Evolutionary conservation across 768 basidiomycete genomes (phyloP).

Genomic region (Leccinum rimulosum): DNA sequence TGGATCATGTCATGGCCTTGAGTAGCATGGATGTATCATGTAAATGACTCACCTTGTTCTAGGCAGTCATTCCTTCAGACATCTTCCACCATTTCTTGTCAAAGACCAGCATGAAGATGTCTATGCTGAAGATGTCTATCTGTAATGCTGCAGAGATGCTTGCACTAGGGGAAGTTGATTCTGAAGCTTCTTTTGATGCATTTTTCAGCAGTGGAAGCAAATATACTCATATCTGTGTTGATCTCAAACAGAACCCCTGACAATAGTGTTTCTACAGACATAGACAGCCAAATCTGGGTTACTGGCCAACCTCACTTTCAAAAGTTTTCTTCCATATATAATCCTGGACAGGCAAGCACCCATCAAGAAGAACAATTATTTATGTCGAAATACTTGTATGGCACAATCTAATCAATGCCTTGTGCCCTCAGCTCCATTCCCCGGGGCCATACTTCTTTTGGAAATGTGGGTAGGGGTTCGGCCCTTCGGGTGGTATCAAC

Average conservation of each 20-base stretch:
- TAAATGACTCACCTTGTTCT: neutral
- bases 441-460: neutral
- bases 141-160: conserved; percentile 1
- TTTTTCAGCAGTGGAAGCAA: conserved; percentile 1
- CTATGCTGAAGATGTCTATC: neutral
- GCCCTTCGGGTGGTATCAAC: neutral
- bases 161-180: neutral
- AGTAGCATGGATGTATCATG: too few relatives aligned
- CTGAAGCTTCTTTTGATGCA: neutral
- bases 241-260: neutral
- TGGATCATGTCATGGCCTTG: neutral
- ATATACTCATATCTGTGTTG: conserved; percentile 4
- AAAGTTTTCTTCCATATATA: too few relatives aligned
- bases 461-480: neutral
- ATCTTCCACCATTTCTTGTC: too few relatives aligned
- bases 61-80: neutral
- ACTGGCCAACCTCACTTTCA: neutral
- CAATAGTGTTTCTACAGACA: neutral
- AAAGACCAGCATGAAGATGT: neutral
- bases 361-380: too few relatives aligned
- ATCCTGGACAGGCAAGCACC: too few relatives aligned
- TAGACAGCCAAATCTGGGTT: conserved; percentile 21
- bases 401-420: neutral
- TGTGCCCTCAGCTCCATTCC: conserved; percentile 5
- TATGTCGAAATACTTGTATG: too few relatives aligned